phyloP scores from a whole-genome alignment of 352 stramenopile genomes.

The Elongisporangium anandrum region DNA sequence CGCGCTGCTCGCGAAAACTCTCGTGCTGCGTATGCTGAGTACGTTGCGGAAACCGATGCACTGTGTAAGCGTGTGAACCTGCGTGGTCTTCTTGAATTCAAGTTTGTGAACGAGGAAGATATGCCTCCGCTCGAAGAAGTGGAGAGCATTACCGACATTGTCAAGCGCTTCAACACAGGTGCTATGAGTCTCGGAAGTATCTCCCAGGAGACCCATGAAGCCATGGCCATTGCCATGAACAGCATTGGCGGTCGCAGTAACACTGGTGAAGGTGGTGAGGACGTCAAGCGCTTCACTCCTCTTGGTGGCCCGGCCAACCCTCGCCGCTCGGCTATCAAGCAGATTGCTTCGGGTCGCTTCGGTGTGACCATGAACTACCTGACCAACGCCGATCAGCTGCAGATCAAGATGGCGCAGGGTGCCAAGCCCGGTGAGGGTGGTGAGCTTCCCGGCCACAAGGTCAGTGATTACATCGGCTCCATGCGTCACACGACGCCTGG shows the following conservation, averaged over 20 bases:
- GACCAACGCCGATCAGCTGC: slow-evolving; percentile 95
- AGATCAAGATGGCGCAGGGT: slow-evolving; percentile 99
- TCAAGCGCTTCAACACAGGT: slow-evolving; percentile 96
- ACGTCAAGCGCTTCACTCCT: slow-evolving; percentile 72
- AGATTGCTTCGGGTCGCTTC: slow-evolving; percentile 94
- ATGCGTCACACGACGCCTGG: slow-evolving; percentile 95
- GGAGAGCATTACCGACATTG: slow-evolving; percentile 90
- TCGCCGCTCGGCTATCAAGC: slow-evolving; percentile 92
- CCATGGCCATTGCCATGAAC: slow-evolving; percentile 95
- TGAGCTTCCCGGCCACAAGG: slow-evolving; percentile 95
- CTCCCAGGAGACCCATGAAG: slow-evolving; percentile 94
- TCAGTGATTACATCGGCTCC: slow-evolving; percentile 94
- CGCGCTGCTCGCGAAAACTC: slow-evolving; percentile 91
- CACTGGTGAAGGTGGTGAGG: slow-evolving; percentile 95
- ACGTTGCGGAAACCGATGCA: slow-evolving; percentile 89
- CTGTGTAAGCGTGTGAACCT: slow-evolving; percentile 88
- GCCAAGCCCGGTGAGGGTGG: slow-evolving; percentile 96
- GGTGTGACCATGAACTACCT: slow-evolving; percentile 97
- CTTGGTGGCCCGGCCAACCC: slow-evolving; percentile 35
- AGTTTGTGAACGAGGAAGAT: slow-evolving; percentile 87
- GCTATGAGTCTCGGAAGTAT: slow-evolving; percentile 96
- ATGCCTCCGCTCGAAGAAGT: slow-evolving; percentile 91
- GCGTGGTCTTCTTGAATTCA: slow-evolving; percentile 93
- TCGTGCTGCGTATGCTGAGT: slow-evolving; percentile 91
- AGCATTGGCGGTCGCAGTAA: slow-evolving; percentile 91